Base-by-base conservation (phyloP, 129 eudicot genomes). In the Ambrosia trifida region DNA sequence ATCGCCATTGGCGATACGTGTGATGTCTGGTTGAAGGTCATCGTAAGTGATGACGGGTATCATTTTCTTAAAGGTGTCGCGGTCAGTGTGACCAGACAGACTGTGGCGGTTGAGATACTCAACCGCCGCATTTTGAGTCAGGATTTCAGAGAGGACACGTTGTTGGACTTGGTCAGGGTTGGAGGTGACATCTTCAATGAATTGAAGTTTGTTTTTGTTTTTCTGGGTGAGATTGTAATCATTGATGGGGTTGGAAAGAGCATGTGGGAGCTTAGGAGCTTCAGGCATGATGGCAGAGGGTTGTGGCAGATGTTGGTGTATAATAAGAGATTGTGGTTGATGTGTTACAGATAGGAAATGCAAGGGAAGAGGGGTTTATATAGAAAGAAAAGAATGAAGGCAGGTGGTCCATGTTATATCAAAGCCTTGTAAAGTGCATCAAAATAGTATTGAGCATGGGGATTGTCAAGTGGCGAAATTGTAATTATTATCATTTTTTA, bases 1-100 rank as follows among this genome's bases (percentile, higher is more conserved):
- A 69, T 89, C 92, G 56, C 92, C 96, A 80, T 84, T 83, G 49
- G 96, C 96, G 46, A 89, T 86, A 19, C 92, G 87, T 56, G 82
- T 70, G 74, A 89, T 80, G 74, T 89, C 87, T 1, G 83, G 77
- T 13, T 72, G 86, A 5, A 89, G 72, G 72, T 86, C 92, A 19
- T 89, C 96, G 18, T 89, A 89, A 13, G 83, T 84, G 80, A 84
- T 73, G 18, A 86, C 96, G 0, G 96, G 96, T 20, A 89, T 62
- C 60, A 68, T 66, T 75, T 86, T 89, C 72, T 89, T 89, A 81
- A 89, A 89, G 19, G 84, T 71, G 3, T 84, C 81, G 3, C 91
- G 56, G 70, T 86, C 86, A 2, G 87, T 76, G 2, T 72, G 60
- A 18, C 89, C 86, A n/a, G 65, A 54, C 11, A 89, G 82, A 31